Conservation (phyloP, 2,329 filamentous ascomycete species). For the Neophaeococcomyces mojaviensis region DNA sequence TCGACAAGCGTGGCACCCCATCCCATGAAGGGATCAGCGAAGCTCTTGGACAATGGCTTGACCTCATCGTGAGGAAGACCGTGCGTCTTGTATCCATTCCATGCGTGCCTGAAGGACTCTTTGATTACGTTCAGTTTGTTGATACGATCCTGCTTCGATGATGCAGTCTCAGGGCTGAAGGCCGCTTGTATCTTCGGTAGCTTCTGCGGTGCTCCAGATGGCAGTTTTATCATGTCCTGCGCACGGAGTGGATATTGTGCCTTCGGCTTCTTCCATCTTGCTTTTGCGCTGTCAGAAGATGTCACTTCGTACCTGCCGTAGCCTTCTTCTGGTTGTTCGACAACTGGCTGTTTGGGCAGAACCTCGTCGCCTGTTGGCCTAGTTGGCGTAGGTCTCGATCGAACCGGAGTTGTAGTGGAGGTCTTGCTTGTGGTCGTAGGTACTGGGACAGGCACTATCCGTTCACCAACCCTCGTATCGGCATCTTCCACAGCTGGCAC, state of each 20-base stretch:
- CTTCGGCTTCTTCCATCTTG: conserved; percentile 62
- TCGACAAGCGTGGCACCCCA: conserved; percentile 88
- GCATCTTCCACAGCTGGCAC: conserved; percentile 6
- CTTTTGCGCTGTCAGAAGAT: conserved; percentile 11
- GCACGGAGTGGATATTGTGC: conserved; percentile 72
- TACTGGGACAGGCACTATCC: neutral
- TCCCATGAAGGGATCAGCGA: conserved; percentile 76
- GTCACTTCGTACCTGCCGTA: conserved; percentile 28
- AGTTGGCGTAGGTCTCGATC: conserved; percentile 4
- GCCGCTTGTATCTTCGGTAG: conserved; percentile 71
- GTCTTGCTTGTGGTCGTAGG: neutral
- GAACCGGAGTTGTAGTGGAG: neutral
- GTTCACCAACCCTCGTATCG: neutral
- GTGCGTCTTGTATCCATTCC: conserved; percentile 70
- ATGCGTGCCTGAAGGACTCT: conserved; percentile 67
- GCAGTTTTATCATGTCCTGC: conserved; percentile 66
- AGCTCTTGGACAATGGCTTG: conserved; percentile 59
- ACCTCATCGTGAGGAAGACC: conserved; percentile 88
- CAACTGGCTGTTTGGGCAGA: conserved; percentile 12
- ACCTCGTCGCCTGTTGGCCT: conserved; percentile 18
- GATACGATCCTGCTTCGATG: conserved; percentile 55
- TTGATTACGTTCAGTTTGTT: conserved; percentile 61
- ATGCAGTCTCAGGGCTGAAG: conserved; percentile 59
- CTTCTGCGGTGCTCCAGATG: conserved; percentile 59
- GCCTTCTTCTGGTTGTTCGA: conserved; percentile 27